A percentile compares a stretch with the other conserved stretches of the same genome.
Evolutionary conservation across 345 rosid species (phyloP).

Genomic region (Alliaria petiolata): DNA sequence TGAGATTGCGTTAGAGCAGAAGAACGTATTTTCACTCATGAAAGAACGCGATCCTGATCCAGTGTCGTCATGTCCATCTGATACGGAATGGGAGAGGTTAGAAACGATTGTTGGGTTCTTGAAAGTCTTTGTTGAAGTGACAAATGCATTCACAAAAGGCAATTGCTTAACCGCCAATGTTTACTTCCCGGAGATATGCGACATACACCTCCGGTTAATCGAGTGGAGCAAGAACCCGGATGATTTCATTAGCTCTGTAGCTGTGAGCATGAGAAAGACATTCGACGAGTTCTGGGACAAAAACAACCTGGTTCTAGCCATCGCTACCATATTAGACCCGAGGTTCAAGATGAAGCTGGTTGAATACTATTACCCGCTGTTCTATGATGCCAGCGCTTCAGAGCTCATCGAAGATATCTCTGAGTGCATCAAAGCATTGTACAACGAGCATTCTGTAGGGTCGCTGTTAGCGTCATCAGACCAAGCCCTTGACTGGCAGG

Average conservation of each 20-base stretch:
- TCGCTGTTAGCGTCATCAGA: constrained; percentile 56
- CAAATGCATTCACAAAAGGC: constrained; percentile 43
- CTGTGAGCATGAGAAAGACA: constrained; percentile 53
- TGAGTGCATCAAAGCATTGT: constrained; percentile 53
- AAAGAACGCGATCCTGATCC: constrained; percentile 39
- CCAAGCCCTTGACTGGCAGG: constrained; percentile 53
- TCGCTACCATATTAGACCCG: constrained; percentile 78
- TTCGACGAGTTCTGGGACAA: constrained; percentile 76
- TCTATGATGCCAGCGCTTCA: constrained; percentile 51
- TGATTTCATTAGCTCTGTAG: constrained; percentile 48
- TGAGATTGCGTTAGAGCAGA: constrained; percentile 51
- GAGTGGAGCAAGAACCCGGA: constrained; percentile 74
- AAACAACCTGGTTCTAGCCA: constrained; percentile 61
- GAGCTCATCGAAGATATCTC: constrained; percentile 54
- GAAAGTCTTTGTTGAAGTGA: constrained; percentile 60
- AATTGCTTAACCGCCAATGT: constrained; percentile 54
- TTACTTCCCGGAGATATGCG: constrained; percentile 66
- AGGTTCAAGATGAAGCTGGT: constrained; percentile 78
- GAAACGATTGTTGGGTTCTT: constrained; percentile 41
- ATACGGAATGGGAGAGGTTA: constrained; percentile 59
- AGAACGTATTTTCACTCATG: constrained; percentile 43
- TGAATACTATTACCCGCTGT: constrained; percentile 66
- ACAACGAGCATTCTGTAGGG: constrained; percentile 66
- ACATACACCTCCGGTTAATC: constrained; percentile 56
- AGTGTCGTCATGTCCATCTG: constrained; percentile 50